A percentile compares a stretch with the other conserved stretches of the same genome.
Evolutionary conservation across 306 rosid species (phyloP).

Genomic region (Mimosa bimucronata): DNA sequence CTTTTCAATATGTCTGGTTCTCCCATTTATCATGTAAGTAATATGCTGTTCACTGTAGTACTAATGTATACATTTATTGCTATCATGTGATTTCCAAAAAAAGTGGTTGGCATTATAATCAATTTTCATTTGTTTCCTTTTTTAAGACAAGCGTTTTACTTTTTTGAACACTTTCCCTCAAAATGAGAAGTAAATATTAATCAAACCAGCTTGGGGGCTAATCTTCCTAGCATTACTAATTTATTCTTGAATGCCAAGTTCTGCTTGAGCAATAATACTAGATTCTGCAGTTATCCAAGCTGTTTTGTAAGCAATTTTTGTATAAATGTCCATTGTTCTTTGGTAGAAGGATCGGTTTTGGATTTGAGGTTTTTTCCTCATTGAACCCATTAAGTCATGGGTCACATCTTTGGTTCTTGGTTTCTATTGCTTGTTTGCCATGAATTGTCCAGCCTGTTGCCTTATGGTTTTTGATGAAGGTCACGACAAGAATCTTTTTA

Average conservation of each 20-base stretch:
- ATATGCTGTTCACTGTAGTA: not conserved
- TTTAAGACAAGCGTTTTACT: no score
- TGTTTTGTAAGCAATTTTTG: not conserved
- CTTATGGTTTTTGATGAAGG: not conserved
- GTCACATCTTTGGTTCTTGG: not conserved
- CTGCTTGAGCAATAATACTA: not conserved
- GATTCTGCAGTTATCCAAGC: not conserved
- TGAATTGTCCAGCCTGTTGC: not conserved
- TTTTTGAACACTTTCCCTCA: no score
- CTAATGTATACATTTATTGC: slow-evolving; percentile 15
- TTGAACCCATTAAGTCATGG: not conserved
- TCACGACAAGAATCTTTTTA: not conserved
- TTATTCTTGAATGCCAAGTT: not conserved
- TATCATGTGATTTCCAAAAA: slow-evolving; percentile 19
- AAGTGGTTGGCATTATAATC: slow-evolving; percentile 12
- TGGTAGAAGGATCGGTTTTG: not conserved
- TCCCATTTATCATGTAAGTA: slow-evolving; percentile 90
- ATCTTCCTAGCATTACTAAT: not conserved
- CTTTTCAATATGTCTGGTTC: slow-evolving; percentile 72
- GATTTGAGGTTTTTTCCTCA: not conserved
- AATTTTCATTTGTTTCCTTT: no score
- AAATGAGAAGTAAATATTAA: not conserved
- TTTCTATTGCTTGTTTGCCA: not conserved
- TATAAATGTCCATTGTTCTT: not conserved
- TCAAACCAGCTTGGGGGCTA: not conserved